These are phyloP conservation scores for Xylaria sp. DNA, from an alignment of 2,329 filamentous ascomycete species.

Conservation along the genomic window DNA sequence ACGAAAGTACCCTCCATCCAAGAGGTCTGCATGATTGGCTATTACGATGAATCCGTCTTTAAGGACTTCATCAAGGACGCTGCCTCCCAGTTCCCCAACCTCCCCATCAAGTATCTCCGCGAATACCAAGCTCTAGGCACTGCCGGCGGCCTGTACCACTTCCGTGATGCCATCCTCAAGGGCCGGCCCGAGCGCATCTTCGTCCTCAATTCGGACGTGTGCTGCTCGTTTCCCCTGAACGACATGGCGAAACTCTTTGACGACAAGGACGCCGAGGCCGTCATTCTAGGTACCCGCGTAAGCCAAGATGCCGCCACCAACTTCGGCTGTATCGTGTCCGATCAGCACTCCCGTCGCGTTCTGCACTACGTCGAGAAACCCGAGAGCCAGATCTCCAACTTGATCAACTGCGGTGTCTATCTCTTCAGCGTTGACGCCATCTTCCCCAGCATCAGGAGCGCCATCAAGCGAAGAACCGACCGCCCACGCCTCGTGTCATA, in stretches of 20 bases:
- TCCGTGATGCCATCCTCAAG: constrained; percentile 98
- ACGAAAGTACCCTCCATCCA: constrained; percentile 90
- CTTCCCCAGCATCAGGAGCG: constrained; percentile 92
- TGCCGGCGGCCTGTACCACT: constrained; percentile 96
- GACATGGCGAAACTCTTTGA: constrained; percentile 96
- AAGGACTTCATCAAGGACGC: constrained; percentile 98
- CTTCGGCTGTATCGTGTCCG: constrained; percentile 97
- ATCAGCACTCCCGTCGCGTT: constrained; percentile 91
- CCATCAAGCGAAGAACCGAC: constrained; percentile 95
- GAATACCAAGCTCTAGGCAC: constrained; percentile 98
- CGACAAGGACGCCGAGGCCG: constrained; percentile 94
- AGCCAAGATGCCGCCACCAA: constrained; percentile 91
- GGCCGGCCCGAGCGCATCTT: constrained; percentile 94
- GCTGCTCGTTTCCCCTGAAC: constrained; percentile 95
- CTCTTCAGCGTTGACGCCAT: constrained; percentile 95
- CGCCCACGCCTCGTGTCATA: constrained; percentile 93
- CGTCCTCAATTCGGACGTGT: constrained; percentile 97
- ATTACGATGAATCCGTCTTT: constrained; percentile 98
- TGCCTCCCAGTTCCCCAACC: constrained; percentile 82
- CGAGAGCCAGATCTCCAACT: constrained; percentile 94
- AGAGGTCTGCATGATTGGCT: constrained; percentile 97
- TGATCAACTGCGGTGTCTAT: constrained; percentile 99
- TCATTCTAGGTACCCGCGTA: constrained; percentile 93
- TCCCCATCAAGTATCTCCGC: constrained; percentile 93
- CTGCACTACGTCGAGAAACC: constrained; percentile 99